Percentiles rank a stretch among this genome's conserved stretches.
These are phyloP conservation scores for Trebouxia sp. DNA, from an alignment of 139 green algal species.

Conservation along the genomic window DNA sequence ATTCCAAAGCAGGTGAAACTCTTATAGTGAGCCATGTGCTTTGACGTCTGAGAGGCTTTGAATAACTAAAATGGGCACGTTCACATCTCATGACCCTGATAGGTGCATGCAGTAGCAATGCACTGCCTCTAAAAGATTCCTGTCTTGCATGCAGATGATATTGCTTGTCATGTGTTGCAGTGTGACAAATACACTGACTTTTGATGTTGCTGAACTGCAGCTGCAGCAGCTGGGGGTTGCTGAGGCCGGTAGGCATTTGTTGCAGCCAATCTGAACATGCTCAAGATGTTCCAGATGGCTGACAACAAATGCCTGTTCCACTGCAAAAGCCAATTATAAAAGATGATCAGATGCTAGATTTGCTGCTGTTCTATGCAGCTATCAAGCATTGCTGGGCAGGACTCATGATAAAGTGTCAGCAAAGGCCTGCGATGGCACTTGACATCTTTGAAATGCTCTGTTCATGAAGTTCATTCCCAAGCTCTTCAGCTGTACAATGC, in stretches of 20 bases:
- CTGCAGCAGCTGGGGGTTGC: slow-evolving; percentile 32
- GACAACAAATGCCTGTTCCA: not conserved
- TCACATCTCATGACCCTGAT: no score
- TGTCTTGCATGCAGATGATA: no score
- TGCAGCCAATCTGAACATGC: not conserved
- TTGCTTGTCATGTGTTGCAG: no score
- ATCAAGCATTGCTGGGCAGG: not conserved
- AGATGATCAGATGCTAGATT: not conserved
- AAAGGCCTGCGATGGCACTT: not conserved
- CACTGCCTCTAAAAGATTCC: no score
- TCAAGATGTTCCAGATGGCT: not conserved
- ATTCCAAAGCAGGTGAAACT: not conserved
- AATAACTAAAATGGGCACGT: no score
- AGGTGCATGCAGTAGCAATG: no score
- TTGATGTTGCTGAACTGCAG: not conserved
- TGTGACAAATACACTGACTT: no score
- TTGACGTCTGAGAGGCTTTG: no score
- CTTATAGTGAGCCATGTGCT: no score
- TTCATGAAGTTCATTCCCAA: no score
- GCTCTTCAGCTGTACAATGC: no score
- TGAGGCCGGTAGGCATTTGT: slow-evolving; percentile 53
- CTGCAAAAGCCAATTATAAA: not conserved
- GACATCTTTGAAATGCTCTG: not conserved
- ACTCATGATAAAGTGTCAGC: not conserved
- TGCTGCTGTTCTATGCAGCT: not conserved